These are phyloP conservation scores for Melocanna baccifera DNA, from an alignment of 176 grass and related monocot species.

Conservation along the genomic window DNA sequence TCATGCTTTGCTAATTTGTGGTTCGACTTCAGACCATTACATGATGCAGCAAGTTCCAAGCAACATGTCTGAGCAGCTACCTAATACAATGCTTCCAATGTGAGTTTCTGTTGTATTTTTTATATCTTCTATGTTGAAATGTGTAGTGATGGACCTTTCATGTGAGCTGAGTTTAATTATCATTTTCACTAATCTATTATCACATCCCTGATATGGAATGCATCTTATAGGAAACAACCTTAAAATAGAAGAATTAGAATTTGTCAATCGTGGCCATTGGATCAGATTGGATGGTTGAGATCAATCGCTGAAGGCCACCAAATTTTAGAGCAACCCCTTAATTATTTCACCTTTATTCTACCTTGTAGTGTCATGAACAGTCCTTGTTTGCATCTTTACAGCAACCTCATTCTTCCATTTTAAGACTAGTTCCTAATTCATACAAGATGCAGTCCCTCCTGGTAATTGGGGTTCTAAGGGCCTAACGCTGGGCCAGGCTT, in stretches of 20 bases:
- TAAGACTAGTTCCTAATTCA: neutral
- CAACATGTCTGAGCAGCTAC: conserved; percentile 54
- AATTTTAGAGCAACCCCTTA: neutral
- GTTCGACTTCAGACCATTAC: conserved; percentile 65
- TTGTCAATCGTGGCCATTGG: neutral
- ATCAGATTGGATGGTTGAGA: conserved; percentile 7
- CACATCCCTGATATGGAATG: neutral
- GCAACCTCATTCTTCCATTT: neutral
- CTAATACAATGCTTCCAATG: conserved; percentile 53
- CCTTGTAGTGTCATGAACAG: neutral
- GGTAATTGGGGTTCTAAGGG: neutral
- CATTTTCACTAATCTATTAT: neutral
- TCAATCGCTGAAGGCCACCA: neutral
- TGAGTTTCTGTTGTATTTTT: conserved; percentile 24
- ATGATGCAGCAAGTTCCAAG: conserved; percentile 69
- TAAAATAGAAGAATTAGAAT: neutral
- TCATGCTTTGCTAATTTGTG: conserved; percentile 34
- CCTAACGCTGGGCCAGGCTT: too few relatives aligned
- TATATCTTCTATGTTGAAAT: conserved; percentile 12
- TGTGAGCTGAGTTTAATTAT: neutral
- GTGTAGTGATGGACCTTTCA: conserved; percentile 26
- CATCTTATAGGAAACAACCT: neutral
- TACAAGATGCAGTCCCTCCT: neutral
- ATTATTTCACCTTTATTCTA: conserved; percentile 13
- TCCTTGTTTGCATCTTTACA: neutral